Evolutionary conservation across 202 grass and related monocot genomes (phyloP).

Genomic region (Setaria italica): DNA sequence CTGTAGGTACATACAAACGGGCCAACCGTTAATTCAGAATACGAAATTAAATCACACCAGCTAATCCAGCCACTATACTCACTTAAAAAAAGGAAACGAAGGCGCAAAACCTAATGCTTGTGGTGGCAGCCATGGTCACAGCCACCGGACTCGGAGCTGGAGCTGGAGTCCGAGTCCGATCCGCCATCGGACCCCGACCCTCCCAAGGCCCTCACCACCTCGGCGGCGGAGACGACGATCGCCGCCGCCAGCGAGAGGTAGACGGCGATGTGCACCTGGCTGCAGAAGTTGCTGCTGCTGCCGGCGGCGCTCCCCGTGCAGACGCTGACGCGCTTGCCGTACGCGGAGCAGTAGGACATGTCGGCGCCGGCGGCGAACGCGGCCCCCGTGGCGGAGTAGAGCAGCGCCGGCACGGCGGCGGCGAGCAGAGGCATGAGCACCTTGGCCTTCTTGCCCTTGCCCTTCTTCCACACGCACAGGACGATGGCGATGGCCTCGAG

Average conservation of each 20-base stretch:
- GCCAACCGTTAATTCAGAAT: not conserved
- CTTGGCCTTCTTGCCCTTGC: not conserved
- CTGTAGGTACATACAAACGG: not conserved
- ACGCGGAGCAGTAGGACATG: conserved; percentile 48
- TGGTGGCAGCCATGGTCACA: conserved; percentile 47
- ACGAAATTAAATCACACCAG: not conserved
- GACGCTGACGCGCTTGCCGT: conserved; percentile 41
- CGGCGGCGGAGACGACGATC: conserved; percentile 4
- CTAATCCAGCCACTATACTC: not conserved
- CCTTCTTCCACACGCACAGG: conserved; percentile 57
- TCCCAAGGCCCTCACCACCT: not conserved
- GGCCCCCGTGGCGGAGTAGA: conserved; percentile 51
- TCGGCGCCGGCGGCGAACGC: conserved; percentile 18
- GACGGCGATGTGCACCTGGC: conserved; percentile 45
- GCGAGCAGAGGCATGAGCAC: conserved; percentile 44
- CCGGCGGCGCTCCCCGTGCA: not conserved
- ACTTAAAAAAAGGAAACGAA: not conserved
- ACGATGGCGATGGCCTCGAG: conserved; percentile 47
- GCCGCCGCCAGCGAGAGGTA: conserved; percentile 45
- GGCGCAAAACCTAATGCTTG: conserved; percentile 42
- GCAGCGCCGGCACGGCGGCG: conserved; percentile 43
- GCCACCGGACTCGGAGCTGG: not conserved
- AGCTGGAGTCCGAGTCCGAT: not conserved
- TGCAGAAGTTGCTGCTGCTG: conserved; percentile 46
- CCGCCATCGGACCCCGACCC: not conserved